Evolutionary conservation across 1,284 basidiomycete species (phyloP).

Genomic region (Ustilago shanxiensis): DNA sequence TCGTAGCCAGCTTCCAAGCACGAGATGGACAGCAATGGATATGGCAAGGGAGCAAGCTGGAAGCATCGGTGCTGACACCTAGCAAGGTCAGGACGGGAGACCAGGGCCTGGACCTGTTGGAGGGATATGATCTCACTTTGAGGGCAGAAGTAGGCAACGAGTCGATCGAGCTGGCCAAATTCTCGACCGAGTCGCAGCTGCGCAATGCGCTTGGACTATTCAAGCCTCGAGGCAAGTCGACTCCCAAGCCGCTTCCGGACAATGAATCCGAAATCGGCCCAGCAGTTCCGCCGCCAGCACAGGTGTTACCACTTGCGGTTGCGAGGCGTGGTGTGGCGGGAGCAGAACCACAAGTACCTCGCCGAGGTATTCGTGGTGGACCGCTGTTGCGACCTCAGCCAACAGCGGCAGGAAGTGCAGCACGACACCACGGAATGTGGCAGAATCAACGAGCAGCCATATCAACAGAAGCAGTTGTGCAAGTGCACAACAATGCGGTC

Average conservation of each 20-base stretch:
- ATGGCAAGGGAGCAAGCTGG: conserved; percentile 35
- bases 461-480: conserved; percentile 42
- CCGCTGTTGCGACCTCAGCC: conserved; percentile 35
- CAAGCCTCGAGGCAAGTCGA: conserved; percentile 27
- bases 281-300: conserved; percentile 18
- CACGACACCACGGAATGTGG: conserved; percentile 35
- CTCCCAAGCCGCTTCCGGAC: conserved; percentile 27
- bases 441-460: conserved; percentile 42
- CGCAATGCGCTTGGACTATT: conserved; percentile 46
- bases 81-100: neutral
- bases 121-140: conserved; percentile 35
- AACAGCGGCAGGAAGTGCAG: conserved; percentile 2
- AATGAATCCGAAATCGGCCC: conserved; percentile 15
- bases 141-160: conserved; percentile 5
- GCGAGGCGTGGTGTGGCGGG: conserved; percentile 16
- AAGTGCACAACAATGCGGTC: conserved; percentile 48
- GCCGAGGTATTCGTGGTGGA: conserved; percentile 47
- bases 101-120: conserved; percentile 7
- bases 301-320: conserved; percentile 36
- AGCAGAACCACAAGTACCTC: conserved; percentile 21
- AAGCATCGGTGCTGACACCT: conserved; percentile 31
- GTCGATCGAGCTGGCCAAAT: conserved; percentile 35
- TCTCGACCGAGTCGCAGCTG: conserved; percentile 43
- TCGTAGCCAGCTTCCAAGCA: conserved; percentile 24
- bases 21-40: conserved; percentile 33